Conservation (phyloP, 2,329 filamentous ascomycete genomes). For the Diplodia sapinea region DNA sequence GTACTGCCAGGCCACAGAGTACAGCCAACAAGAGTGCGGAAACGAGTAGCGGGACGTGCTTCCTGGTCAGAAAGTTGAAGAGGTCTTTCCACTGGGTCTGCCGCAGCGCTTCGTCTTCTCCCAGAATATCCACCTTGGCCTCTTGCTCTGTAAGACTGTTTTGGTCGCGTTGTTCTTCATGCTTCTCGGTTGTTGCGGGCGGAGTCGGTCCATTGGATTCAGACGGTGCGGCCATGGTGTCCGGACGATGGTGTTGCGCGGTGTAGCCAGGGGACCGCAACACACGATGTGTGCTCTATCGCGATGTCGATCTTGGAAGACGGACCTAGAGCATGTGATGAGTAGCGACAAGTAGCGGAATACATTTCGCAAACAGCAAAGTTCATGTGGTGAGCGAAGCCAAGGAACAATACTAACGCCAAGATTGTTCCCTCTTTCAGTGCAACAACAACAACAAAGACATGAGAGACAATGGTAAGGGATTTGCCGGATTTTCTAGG, state of each 20-base stretch:
- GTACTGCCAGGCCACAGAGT: constrained; percentile 66
- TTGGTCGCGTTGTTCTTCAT: constrained; percentile 2
- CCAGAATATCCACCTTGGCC: constrained; percentile 9
- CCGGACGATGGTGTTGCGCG: background rate
- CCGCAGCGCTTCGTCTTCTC: constrained; percentile 35
- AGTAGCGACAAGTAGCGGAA: constrained; percentile 10
- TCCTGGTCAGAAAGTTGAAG: constrained; percentile 73
- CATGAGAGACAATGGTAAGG: constrained; percentile 4
- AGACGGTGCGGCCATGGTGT: constrained; percentile 6
- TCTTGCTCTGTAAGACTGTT: constrained; percentile 5
- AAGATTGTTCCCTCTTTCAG: constrained; percentile 21
- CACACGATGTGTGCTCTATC: background rate
- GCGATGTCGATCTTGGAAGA: background rate
- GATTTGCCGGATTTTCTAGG: background rate
- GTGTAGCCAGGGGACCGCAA: background rate
- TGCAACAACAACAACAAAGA: constrained; percentile 28
- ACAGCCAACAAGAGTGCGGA: constrained; percentile 63
- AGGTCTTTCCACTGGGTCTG: constrained; percentile 60
- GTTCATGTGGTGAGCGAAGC: constrained; percentile 3
- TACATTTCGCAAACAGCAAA: background rate
- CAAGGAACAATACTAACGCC: constrained; percentile 28
- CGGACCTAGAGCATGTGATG: background rate
- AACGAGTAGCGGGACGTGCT: constrained; percentile 62
- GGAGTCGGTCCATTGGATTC: background rate
- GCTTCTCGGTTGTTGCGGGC: background rate